Evolutionary conservation across 768 basidiomycete species (phyloP).

Genomic region (Steccherinum ochraceum): DNA sequence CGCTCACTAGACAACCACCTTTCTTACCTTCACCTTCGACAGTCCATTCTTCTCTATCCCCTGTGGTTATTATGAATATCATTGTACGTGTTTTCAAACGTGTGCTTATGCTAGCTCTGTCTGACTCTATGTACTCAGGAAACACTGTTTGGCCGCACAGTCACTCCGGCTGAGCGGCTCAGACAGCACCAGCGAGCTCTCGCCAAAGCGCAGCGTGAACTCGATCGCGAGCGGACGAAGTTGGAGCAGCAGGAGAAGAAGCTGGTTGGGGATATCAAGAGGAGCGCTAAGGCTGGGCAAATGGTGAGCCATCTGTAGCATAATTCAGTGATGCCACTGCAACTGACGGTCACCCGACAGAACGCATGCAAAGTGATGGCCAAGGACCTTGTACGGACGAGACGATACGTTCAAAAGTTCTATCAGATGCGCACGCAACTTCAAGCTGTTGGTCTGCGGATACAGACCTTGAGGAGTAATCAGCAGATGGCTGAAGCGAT

Average conservation of each 20-base stretch:
- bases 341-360: conserved; percentile 36
- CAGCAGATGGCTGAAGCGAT: conserved; percentile 99
- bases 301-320: conserved; percentile 49
- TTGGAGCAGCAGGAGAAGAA: conserved; percentile 98
- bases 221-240: conserved; percentile 91
- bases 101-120: not conserved
- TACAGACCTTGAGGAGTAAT: conserved; percentile 94
- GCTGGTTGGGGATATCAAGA: conserved; percentile 91
- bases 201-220: conserved; percentile 95
- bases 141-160: conserved; percentile 87
- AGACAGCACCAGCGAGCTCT: conserved; percentile 95
- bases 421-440: conserved; percentile 98
- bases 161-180: conserved; percentile 94
- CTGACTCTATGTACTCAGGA: conserved; percentile 49
- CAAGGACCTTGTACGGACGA: conserved; percentile 94
- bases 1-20: too few relatives aligned
- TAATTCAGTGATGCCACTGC: not conserved
- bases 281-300: conserved; percentile 92
- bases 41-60: conserved; percentile 5
- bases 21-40: too few relatives aligned
- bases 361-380: conserved; percentile 99
- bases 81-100: conserved; percentile 48
- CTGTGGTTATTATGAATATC: conserved; percentile 61
- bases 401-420: conserved; percentile 96
- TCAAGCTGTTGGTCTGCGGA: conserved; percentile 90